Evolutionary conservation across 106 monocot species (phyloP).

Genomic region (Phalaenopsis aphrodite): DNA sequence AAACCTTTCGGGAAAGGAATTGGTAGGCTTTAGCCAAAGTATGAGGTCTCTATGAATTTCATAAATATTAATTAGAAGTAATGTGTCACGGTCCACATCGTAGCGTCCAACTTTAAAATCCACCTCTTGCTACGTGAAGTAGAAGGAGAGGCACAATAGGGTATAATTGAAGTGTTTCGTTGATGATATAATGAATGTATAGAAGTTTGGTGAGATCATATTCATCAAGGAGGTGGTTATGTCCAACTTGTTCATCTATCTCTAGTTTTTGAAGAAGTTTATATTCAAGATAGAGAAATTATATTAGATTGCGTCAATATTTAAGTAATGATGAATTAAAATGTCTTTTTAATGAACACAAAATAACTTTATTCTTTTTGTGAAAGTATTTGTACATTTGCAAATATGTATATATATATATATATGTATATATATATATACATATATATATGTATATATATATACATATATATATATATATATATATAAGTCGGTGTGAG

Average conservation of each 20-base stretch:
- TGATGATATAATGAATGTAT: conserved; percentile 10
- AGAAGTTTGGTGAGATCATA: conserved; percentile 6
- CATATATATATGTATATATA: too few relatives aligned
- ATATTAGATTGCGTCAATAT: too few relatives aligned
- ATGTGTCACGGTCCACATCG: conserved; percentile 16
- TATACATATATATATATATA: too few relatives aligned
- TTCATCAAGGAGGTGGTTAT: background rate
- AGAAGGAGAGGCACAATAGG: conserved; percentile 26
- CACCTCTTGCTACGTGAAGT: conserved; percentile 30
- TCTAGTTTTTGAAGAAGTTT: conserved; percentile 26
- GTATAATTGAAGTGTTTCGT: conserved; percentile 25
- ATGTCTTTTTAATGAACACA: too few relatives aligned
- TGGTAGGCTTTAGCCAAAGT: too few relatives aligned
- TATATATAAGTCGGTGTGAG: too few relatives aligned
- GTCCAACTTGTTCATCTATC: conserved; percentile 9
- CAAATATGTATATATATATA: too few relatives aligned
- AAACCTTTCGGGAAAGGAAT: conserved; percentile 41
- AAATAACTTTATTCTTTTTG: background rate
- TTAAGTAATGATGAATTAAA: too few relatives aligned
- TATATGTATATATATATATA: too few relatives aligned
- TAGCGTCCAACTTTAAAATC: conserved; percentile 29
- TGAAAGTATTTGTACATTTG: background rate
- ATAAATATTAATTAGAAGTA: conserved; percentile 30
- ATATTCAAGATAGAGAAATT: conserved; percentile 1
- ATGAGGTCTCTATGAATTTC: conserved; percentile 40